A percentile compares a stretch with the other conserved stretches of the same genome.
Evolutionary conservation across 257 asterid species (phyloP).

Genomic region (Rehmannia glutinosa): DNA sequence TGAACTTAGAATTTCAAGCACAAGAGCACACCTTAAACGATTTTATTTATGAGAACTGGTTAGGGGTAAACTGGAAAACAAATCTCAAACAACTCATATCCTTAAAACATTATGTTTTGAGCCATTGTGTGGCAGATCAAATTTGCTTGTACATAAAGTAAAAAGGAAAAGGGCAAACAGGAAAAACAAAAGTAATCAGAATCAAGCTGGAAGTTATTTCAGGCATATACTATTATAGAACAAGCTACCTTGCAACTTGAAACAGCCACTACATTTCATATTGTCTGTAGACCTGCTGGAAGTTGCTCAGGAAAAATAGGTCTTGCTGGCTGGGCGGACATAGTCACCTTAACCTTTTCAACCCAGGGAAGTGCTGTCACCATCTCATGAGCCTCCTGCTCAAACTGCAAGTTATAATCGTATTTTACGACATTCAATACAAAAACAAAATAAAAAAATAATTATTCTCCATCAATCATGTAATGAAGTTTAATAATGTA

Average conservation of each 20-base stretch:
- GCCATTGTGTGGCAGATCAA: no score
- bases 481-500: no score
- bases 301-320: slow-evolving; percentile 68
- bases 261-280: slow-evolving; percentile 87
- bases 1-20: no score
- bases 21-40: no score
- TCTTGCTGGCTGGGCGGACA: slow-evolving; percentile 94
- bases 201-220: neutral
- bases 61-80: no score
- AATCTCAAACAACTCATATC: no score
- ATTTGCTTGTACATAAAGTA: no score
- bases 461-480: no score
- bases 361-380: slow-evolving; percentile 92
- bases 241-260: slow-evolving; percentile 94
- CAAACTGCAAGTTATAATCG: slow-evolving; percentile 50
- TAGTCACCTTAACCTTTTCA: slow-evolving; percentile 70
- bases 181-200: neutral
- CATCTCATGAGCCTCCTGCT: slow-evolving; percentile 80
- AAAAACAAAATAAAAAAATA: neutral
- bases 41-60: no score
- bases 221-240: slow-evolving; percentile 3
- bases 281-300: slow-evolving; percentile 74
- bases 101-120: no score
- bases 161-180: no score
- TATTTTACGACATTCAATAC: no score